These are phyloP conservation scores for Phaeotremella skinneri DNA, from an alignment of 768 basidiomycete species.

Conservation along the genomic window DNA sequence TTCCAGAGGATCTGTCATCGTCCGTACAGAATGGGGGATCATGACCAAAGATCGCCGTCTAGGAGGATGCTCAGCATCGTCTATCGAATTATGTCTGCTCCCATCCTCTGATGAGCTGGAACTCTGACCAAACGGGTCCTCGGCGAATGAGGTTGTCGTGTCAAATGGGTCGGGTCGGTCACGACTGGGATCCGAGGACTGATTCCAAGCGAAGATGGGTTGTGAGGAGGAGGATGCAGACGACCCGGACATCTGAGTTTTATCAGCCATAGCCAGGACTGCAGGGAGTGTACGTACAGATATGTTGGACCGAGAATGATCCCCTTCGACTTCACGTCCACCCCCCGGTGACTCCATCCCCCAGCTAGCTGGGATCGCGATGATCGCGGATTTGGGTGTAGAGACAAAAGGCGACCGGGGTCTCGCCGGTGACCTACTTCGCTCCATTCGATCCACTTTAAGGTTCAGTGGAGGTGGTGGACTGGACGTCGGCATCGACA, in stretches of 20 bases:
- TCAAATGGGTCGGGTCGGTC: constrained; percentile 10
- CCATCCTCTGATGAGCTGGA: constrained; percentile 23
- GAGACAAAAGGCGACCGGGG: constrained; percentile 1
- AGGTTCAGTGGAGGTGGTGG: not conserved
- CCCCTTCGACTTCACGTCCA: not conserved
- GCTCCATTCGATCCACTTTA: not conserved
- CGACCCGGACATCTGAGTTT: constrained; percentile 27
- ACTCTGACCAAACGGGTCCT: constrained; percentile 19
- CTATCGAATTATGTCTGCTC: constrained; percentile 6
- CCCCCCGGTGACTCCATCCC: constrained; percentile 13
- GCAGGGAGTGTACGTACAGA: not conserved
- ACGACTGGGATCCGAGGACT: not conserved
- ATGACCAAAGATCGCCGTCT: constrained; percentile 11
- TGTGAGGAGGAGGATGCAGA: constrained; percentile 37
- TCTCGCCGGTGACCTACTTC: not conserved
- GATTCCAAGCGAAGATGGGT: constrained; percentile 29
- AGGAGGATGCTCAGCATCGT: constrained; percentile 7
- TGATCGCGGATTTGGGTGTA: constrained; percentile 32
- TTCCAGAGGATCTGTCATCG: constrained; percentile 20
- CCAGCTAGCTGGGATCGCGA: constrained; percentile 25
- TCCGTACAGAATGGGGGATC: constrained; percentile 13
- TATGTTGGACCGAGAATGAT: not conserved
- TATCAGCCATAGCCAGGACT: not conserved
- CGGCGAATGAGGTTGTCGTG: constrained; percentile 19
- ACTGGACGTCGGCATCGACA: not conserved